Base-by-base conservation (phyloP, 225 moss, liverwort and hornwort genomes). In the Marchantia polymorpha region DNA sequence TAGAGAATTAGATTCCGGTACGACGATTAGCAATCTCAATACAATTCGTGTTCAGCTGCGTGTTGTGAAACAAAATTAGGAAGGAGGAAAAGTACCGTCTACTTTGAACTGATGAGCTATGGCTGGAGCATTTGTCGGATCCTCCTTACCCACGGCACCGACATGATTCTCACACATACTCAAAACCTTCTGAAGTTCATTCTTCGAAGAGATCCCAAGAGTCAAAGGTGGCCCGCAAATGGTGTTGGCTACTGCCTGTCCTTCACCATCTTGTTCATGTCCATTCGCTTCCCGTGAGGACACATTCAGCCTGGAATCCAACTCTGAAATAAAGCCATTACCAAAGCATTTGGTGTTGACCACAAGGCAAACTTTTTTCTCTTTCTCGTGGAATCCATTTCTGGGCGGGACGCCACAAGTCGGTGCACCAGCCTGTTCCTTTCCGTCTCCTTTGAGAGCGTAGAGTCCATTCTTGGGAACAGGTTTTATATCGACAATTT, bases 361-460 rank as follows among this genome's bases (percentile, higher is more conserved):
- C 23, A 65, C 65, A 78, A 78, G 61, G 52, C 68, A 63, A 25
- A 67, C 10, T 53, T 54, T 64, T 46, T 55, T n/a, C 19, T 70
- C 69, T 22, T 56, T 39, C 51, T 73, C 80, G 50, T 72, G 73
- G 47, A 80, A 60, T 50, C 80, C 80, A 73, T 80, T 80, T 80
- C 15, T 73, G 4, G 12, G 72, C 39, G 60, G 47, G 63, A 19
- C 58, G 11, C 69, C 58, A 55, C 30, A n/a, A 7, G 14, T 26
- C 15, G 54, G n/a, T 19, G 15, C 7, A 39, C 31, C 63, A 29
- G 17, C 77, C 63, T 50, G 77, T 22, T 77, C 63, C 64, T 66
- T 64, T 25, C 65, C 64, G 22, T 54, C 54, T 69, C 29, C 68
- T 53, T 23, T 20, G 23, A 0, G 8, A 53, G 17, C 20, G 31